Evolutionary conservation across 441 rosid species (phyloP), one percentile per base, ranked within the genome.

Genomic region (Flueggea neowawraea): DNA sequence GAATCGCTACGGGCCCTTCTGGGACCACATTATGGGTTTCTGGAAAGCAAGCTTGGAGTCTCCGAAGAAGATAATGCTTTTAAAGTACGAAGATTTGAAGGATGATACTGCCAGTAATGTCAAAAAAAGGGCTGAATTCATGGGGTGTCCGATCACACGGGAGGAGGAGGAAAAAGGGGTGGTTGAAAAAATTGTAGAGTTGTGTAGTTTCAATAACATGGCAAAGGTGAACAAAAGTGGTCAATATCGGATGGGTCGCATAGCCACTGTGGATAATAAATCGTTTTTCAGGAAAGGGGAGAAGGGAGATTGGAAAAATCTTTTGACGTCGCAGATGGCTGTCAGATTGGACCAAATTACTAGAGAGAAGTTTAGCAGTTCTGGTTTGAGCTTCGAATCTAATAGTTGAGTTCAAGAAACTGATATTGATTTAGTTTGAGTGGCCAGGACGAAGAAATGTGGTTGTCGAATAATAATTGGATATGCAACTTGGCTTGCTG

Each of bases 11-110:
- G 73, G 75, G 43, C 69, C 70, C 2, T 55, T 51, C 41, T 70
- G 74, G 71, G 78, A 74, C 14, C 70, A 73, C 33, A 56, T 54
- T 0, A 9, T 66, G 12, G 55, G 72, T 4, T n/a, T 73, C 69
- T 69, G 67, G 64, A 64, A 11, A 48, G 64, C 57, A 1, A 63
- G 70, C 48, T 50, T 56, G 28, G 58, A 73, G 45, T 2, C 9
- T 1, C 64, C 64, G 0, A 39, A 57, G 2, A 57, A 31, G 32
- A 58, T 63, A 12, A 58, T 28, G 69, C 60, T 67, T 43, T 59
- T 55, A 39, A n/a, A 62, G 48, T 73, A 61, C 14, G 81, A 77
- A 31, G 75, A 73, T 0, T 0, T 73, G 72, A 73, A 54, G 31
- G 28, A 39, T 10, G 77, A 73, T 16, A 57, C 75, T 0, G 2